phyloP scores from a whole-genome alignment of 768 basidiomycete genomes.

The Russula vinacea region DNA sequence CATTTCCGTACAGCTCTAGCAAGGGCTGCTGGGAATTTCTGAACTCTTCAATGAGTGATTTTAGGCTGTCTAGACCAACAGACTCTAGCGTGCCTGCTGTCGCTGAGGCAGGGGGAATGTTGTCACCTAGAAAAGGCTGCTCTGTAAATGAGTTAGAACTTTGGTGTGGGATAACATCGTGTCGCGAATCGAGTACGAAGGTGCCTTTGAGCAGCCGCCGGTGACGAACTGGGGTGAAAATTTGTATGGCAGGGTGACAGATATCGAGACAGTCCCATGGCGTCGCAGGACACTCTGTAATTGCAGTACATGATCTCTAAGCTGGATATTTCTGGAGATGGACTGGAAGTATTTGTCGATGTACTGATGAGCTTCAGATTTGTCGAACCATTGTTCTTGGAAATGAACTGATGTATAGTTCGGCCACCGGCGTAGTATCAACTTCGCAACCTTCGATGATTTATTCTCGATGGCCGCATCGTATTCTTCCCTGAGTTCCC shows the following conservation, averaged over 20 bases:
- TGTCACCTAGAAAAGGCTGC: neutral
- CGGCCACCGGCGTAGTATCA: neutral
- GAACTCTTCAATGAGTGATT: slow-evolving; percentile 7
- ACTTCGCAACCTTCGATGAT: neutral
- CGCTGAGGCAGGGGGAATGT: too few relatives aligned
- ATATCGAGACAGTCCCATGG: neutral
- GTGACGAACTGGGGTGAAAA: neutral
- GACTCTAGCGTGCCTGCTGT: neutral
- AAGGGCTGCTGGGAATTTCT: neutral
- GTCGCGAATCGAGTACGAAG: neutral
- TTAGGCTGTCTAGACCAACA: neutral
- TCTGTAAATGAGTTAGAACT: neutral
- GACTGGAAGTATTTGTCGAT: slow-evolving; percentile 1
- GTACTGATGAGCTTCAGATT: neutral
- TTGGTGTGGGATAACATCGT: neutral
- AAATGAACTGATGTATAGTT: neutral
- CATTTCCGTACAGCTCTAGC: slow-evolving; percentile 13
- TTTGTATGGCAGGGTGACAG: neutral
- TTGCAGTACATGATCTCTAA: slow-evolving; percentile 5
- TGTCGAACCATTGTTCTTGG: neutral
- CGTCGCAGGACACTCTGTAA: slow-evolving; percentile 2
- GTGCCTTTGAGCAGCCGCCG: neutral
- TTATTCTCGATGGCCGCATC: neutral
- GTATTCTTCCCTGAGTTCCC: neutral
- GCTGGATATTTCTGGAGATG: slow-evolving; percentile 2